A percentile compares a stretch with the other conserved stretches of the same genome.
Evolutionary conservation across 352 stramenopile genomes (phyloP).

Genomic region (Phytophthora crassamura): DNA sequence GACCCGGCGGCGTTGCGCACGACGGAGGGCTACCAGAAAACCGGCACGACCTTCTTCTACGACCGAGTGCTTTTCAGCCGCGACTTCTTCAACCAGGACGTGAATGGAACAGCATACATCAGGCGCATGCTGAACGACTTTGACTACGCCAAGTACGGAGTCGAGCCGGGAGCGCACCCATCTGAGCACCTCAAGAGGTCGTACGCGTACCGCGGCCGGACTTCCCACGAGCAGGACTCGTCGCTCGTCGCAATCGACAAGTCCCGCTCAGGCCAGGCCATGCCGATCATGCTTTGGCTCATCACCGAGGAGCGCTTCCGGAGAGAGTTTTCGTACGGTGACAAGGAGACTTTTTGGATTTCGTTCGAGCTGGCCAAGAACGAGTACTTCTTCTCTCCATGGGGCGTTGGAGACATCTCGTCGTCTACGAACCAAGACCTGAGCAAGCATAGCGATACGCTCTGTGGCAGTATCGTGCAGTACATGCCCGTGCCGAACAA

Average conservation of each 20-base stretch:
- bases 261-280: slow-evolving; percentile 40
- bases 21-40: slow-evolving; percentile 48
- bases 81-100: slow-evolving; percentile 54
- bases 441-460: slow-evolving; percentile 51
- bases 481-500: slow-evolving; percentile 47
- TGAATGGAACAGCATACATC: slow-evolving; percentile 43
- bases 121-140: slow-evolving; percentile 52
- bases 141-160: slow-evolving; percentile 52
- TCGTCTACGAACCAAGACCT: slow-evolving; percentile 56
- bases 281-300: slow-evolving; percentile 66
- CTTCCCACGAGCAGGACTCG: slow-evolving; percentile 71
- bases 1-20: slow-evolving; percentile 38
- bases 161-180: slow-evolving; percentile 22
- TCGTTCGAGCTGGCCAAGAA: slow-evolving; percentile 58
- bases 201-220: slow-evolving; percentile 45
- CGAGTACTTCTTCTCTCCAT: slow-evolving; percentile 69
- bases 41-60: slow-evolving; percentile 68
- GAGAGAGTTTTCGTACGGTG: slow-evolving; percentile 60
- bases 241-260: slow-evolving; percentile 75
- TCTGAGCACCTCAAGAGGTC: slow-evolving; percentile 40
- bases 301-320: slow-evolving; percentile 63
- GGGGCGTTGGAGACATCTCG: slow-evolving; percentile 55
- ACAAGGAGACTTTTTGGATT: slow-evolving; percentile 81
- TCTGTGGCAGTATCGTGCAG: slow-evolving; percentile 73
- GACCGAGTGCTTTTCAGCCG: slow-evolving; percentile 59